Conservation (phyloP, 2,329 filamentous ascomycete genomes). For the Apiospora malaysiana region DNA sequence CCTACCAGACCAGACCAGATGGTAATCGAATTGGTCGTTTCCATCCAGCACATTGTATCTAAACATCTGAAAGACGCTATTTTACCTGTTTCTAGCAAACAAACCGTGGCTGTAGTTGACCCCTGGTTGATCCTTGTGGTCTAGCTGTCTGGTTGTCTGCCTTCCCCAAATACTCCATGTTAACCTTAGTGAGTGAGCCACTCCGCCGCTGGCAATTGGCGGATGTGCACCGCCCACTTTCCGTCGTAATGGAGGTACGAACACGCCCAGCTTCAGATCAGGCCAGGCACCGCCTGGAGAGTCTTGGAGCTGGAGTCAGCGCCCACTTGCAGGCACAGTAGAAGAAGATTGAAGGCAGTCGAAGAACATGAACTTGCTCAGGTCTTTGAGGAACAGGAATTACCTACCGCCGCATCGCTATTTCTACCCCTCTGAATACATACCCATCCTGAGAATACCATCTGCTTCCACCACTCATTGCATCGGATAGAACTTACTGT, state of each 20-base stretch:
- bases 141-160: neutral
- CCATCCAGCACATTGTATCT: neutral
- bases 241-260: conserved; percentile 29
- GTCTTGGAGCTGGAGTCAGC: neutral
- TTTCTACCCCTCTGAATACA: neutral
- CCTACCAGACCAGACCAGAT: neutral
- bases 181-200: neutral
- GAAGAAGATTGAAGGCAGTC: neutral
- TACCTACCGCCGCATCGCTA: neutral
- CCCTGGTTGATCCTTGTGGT: neutral
- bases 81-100: neutral
- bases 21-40: neutral
- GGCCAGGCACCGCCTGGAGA: conserved; percentile 3
- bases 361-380: neutral
- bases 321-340: neutral
- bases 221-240: conserved; percentile 31
- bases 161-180: conserved; percentile 15
- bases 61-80: neutral
- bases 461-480: no score
- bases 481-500: no score
- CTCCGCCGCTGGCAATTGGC: neutral
- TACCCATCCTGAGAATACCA: no score
- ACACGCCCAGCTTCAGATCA: conserved; percentile 5
- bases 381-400: neutral
- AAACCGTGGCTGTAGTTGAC: conserved; percentile 1